Evolutionary conservation across 495 filamentous ascomycete genomes (phyloP), one percentile per base, ranked within the genome.

Genomic region (Staphylotrichum tortipilum): DNA sequence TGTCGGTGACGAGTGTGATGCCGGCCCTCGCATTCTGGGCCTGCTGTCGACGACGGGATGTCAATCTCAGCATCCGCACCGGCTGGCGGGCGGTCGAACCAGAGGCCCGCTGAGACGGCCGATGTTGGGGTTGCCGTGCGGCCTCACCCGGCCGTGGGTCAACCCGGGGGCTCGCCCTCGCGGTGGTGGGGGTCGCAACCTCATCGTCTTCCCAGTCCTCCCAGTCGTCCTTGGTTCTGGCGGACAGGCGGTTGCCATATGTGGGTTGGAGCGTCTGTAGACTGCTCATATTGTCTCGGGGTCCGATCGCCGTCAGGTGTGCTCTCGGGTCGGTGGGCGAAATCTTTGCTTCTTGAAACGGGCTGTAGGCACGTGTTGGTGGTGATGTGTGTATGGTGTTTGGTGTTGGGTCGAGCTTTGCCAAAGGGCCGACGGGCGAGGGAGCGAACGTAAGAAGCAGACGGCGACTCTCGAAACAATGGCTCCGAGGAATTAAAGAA

Each of bases 1-100:
- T 74, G 50, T 76, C 73, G 9, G 85, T 88, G 8, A 85, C 74
- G 4, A 89, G 56, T 54, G 77, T 86, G 60, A 88, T 73, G 3
- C 82, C 83, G 10, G 77, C 78, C 57, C 68, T 70, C 17, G 69
- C 72, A 49, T 77, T 83, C 51, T 78, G 78, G 3, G 69, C 73
- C 50, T 71, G 75, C 61, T 79, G 74, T 42, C 75, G 64, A 8
- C 63, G 63, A 30, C 62, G 70, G 5, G 74, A 78, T 54, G 68
- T 75, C 11, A 71, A 57, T 29, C 76, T 60, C 21, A 67, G 52
- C 47, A 56, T 71, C 21, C 64, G 64, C 1, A 67, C 56, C 0
- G 69, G 68, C 37, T 63, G 57, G 31, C 64, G 57, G 22, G 55
- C 52, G 40, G 53, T 15, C 23, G 58, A 39, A 17, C 40, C 44